Evolutionary conservation across 768 basidiomycete genomes (phyloP), one percentile per base, ranked within the genome.

Genomic region (Serendipita sp.): DNA sequence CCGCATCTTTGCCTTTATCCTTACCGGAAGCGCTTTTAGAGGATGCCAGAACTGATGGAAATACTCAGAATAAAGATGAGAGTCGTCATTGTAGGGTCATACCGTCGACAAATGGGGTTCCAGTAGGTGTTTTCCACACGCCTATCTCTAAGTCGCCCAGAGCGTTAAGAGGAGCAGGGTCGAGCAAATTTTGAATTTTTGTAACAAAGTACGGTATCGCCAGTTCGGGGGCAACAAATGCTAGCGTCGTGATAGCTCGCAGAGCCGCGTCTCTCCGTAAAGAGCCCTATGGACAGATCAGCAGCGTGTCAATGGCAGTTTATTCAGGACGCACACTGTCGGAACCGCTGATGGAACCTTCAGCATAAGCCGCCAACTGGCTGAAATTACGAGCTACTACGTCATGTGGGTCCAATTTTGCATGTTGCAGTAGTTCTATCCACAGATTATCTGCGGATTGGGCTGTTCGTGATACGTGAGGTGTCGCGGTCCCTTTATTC

Each of bases 111-210:
- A 79, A 97, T 0, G 82, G 76, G 4, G 79, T 83, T n/a, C 86
- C 95, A 60, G 85, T 83, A 0, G 89, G 88, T 0, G 92, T 92
- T 2, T 76, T 75, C 91, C 90, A 97, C 14, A 96, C 84, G 3
- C 83, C 88, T 17, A 91, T 70, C 48, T 96, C 93, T 5, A 79
- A 75, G 13, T 85, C 78, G 0, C 84, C 84, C 63, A 98, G 72
- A 16, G 81, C 73, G 20, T 81, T 78, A 58, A 94, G 74, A n/a
- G 74, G 69, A 0, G 70, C 66, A 0, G 82, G 75, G 62, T 85
- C 75, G n/a, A 97, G 77, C 69, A 93, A 88, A 0, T 71, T 68
- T 24, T 76, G 74, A 2, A 93, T 70, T 65, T 86, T 88, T 1
- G 80, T 78, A 50, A 91, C 71, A n/a, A 94, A 70, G 24, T 79